Evolutionary conservation across 345 rosid species (phyloP).

Genomic region (Sisymbrium irio): DNA sequence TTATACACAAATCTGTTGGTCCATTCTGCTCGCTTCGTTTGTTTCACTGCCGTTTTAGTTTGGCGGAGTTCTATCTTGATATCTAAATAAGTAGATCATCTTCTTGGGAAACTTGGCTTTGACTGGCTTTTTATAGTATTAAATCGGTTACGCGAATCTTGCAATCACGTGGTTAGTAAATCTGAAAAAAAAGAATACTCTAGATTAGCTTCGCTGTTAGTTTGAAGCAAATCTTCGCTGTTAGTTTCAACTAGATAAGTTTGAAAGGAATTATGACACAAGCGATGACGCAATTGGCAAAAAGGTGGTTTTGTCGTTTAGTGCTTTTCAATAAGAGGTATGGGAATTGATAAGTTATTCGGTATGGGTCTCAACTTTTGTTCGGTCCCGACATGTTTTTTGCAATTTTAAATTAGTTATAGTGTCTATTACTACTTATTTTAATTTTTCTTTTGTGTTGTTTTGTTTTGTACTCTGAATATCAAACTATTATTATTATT

Average conservation of each 20-base stretch:
- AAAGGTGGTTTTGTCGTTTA: conserved; percentile 23
- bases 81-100: not conserved
- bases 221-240: conserved; percentile 13
- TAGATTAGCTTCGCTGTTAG: conserved; percentile 8
- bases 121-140: not conserved
- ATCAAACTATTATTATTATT: too few species aligned
- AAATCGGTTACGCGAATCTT: not conserved
- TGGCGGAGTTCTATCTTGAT: not conserved
- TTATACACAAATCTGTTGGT: not conserved
- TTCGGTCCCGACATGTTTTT: conserved; percentile 30
- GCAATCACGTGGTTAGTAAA: conserved; percentile 4
- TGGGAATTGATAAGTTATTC: not conserved
- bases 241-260: conserved; percentile 11
- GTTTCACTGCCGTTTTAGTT: not conserved
- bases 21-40: not conserved
- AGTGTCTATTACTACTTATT: too few species aligned
- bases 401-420: too few species aligned
- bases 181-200: too few species aligned
- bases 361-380: conserved; percentile 19
- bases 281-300: conserved; percentile 19
- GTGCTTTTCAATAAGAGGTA: not conserved
- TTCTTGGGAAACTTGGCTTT: conserved; percentile 1
- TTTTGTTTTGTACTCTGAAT: too few species aligned
- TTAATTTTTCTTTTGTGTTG: too few species aligned
- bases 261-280: conserved; percentile 9